Evolutionary conservation across 345 rosid species (phyloP).

Genomic region (Hypericum androsaemum): DNA sequence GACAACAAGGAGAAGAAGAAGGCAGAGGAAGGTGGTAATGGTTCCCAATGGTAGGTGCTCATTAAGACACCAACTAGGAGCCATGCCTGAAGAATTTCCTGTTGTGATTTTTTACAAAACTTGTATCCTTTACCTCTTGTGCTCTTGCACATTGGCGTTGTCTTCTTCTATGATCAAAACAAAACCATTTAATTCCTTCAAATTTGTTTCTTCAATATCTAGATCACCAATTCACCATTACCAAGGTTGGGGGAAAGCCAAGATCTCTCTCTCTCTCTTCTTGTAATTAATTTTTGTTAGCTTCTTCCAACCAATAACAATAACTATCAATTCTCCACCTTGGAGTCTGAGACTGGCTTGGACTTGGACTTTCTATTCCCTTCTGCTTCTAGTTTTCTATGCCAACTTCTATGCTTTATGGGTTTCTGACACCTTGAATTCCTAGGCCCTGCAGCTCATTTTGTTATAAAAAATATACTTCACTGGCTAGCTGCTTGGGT

Average conservation of each 20-base stretch:
- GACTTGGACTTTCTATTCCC: constrained; percentile 11
- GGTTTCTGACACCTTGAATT: constrained; percentile 25
- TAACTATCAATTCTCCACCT: constrained; percentile 1
- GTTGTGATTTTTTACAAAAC: constrained; percentile 8
- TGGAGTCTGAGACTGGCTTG: constrained; percentile 2
- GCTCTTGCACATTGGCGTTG: constrained; percentile 30
- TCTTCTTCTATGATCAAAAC: constrained; percentile 45
- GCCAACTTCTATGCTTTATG: constrained; percentile 18
- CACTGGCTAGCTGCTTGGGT: neutral
- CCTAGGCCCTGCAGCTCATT: constrained; percentile 15
- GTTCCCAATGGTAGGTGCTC: constrained; percentile 18
- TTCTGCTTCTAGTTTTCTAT: constrained; percentile 23
- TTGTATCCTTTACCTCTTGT: constrained; percentile 2
- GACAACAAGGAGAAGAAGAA: constrained; percentile 28
- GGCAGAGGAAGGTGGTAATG: constrained; percentile 31
- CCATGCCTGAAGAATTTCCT: constrained; percentile 30
- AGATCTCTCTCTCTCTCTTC: neutral
- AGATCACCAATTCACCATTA: constrained; percentile 26
- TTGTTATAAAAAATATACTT: constrained; percentile 14
- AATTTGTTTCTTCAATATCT: constrained; percentile 35
- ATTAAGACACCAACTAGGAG: constrained; percentile 19
- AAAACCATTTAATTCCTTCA: constrained; percentile 37
- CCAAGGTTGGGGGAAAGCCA: neutral
- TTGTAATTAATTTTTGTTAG: constrained; percentile 33
- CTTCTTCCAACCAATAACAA: constrained; percentile 18